Evolutionary conservation across 805 yeast species (phyloP), one percentile per base, ranked within the genome.

Genomic region (Lachancea mirantina): DNA sequence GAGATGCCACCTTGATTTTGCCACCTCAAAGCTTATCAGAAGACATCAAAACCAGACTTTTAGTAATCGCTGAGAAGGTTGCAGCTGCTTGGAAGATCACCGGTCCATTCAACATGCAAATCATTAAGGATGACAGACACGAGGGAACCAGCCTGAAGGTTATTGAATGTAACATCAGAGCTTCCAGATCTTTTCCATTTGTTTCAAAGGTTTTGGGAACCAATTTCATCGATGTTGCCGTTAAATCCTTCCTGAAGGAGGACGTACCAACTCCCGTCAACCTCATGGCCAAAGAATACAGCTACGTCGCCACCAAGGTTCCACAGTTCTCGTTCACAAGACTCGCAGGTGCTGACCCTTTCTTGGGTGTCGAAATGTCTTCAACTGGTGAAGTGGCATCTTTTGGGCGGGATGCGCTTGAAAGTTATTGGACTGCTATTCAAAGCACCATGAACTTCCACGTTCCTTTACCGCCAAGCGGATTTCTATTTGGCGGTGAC

Each of bases 331-430:
- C 97, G 6, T 92, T 92, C 70, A 88, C 97, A 23, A 79, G 99
- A 68, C 72, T 92, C 53, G 96, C 97, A 13, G 99, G 98, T 46
- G 99, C 99, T 31, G 99, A 92, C 62, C 99, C 99, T 43, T 88
- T 84, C 72, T 71, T 92, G 56, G 98, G 98, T 44, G 98, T 92
- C 46, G 99, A 92, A 68, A 92, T 92, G 99, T 80, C 97, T 5
- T 88, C 97, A 8, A 92, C 99, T 32, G 99, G 99, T 62, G 99
- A 92, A 67, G 83, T 92, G 57, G 98, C 98, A 19, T 84, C 96
- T 58, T 92, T 92, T 57, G 99, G 99, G 49, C 68, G 68, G 41
- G 80, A 84, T 61, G 60, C 81, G 42, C 50, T 72, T 36, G 97
- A 92, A 64, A 95, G 97, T 21, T 92, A 92, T 73, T 92, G 97